These are phyloP conservation scores for Aegle marmelos DNA, from an alignment of 345 rosid species.

Conservation along the genomic window DNA sequence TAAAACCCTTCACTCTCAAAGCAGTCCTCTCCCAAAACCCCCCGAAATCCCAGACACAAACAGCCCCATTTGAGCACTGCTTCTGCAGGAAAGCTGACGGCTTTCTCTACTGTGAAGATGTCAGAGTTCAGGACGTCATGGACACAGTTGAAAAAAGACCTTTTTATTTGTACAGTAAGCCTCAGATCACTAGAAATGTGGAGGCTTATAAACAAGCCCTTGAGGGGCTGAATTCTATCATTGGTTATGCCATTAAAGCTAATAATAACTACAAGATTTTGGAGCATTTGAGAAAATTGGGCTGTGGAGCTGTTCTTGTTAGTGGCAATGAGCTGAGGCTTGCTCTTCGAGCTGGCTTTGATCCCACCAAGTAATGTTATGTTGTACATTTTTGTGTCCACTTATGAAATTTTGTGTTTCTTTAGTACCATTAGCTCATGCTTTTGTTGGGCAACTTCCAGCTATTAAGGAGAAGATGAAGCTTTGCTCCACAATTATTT, in stretches of 20 bases:
- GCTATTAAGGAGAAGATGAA: too few species aligned
- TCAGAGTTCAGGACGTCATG: slow-evolving; percentile 79
- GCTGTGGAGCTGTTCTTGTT: slow-evolving; percentile 93
- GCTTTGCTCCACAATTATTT: too few species aligned
- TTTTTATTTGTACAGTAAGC: slow-evolving; percentile 81
- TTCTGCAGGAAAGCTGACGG: slow-evolving; percentile 80
- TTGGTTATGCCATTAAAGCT: slow-evolving; percentile 93
- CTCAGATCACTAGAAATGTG: slow-evolving; percentile 81
- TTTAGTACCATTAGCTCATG: too few species aligned
- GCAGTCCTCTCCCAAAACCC: slow-evolving; percentile 58
- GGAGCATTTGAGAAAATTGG: slow-evolving; percentile 87
- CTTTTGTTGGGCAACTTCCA: too few species aligned
- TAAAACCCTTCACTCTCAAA: slow-evolving; percentile 44
- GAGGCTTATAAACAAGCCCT: slow-evolving; percentile 79
- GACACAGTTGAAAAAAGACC: slow-evolving; percentile 81
- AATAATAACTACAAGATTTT: slow-evolving; percentile 88
- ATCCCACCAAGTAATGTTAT: slow-evolving; percentile 72
- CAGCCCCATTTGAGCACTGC: slow-evolving; percentile 60
- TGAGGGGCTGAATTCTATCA: slow-evolving; percentile 62
- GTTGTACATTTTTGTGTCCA: not conserved
- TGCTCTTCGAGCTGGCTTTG: slow-evolving; percentile 86
- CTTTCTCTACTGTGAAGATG: slow-evolving; percentile 77
- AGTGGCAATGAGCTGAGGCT: slow-evolving; percentile 94
- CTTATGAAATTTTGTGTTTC: not conserved
- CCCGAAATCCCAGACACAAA: slow-evolving; percentile 23